Evolutionary conservation across 768 basidiomycete species (phyloP).

Genomic region (Lentinula aciculospora): DNA sequence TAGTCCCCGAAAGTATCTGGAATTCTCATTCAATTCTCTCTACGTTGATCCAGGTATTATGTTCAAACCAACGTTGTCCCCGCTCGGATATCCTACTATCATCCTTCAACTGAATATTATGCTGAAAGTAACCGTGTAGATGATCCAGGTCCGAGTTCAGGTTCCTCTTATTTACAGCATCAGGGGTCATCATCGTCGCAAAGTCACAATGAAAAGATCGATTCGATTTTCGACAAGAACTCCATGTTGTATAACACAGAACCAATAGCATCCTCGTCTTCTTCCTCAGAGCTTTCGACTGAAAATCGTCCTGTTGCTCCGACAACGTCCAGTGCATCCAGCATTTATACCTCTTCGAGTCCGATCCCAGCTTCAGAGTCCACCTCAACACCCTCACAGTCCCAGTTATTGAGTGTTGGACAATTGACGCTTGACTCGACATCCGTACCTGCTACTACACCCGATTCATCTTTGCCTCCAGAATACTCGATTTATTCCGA

Average conservation of each 20-base stretch:
- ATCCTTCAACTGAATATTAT: slow-evolving; percentile 17
- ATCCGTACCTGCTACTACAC: not conserved
- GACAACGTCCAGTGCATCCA: not conserved
- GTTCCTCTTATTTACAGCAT: not conserved
- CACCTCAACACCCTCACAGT: not conserved
- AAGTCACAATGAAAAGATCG: not conserved
- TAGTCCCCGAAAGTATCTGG: too few species aligned
- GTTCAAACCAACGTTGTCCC: slow-evolving; percentile 24
- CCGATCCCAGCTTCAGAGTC: not conserved
- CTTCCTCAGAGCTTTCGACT: not conserved
- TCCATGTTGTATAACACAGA: not conserved
- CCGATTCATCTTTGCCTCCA: not conserved
- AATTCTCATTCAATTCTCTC: not conserved
- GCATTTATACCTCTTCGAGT: too few species aligned
- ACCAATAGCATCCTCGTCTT: not conserved
- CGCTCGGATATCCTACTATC: slow-evolving; percentile 26
- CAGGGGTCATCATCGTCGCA: not conserved
- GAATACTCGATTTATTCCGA: not conserved
- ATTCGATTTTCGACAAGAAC: not conserved
- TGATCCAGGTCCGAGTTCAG: not conserved
- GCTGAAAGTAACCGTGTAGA: not conserved
- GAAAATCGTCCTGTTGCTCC: not conserved
- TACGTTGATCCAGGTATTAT: slow-evolving; percentile 23
- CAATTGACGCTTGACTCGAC: not conserved
- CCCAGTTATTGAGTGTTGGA: not conserved